Base-by-base conservation (phyloP, 2,329 filamentous ascomycete species). In the Leptographium lundbergii region DNA sequence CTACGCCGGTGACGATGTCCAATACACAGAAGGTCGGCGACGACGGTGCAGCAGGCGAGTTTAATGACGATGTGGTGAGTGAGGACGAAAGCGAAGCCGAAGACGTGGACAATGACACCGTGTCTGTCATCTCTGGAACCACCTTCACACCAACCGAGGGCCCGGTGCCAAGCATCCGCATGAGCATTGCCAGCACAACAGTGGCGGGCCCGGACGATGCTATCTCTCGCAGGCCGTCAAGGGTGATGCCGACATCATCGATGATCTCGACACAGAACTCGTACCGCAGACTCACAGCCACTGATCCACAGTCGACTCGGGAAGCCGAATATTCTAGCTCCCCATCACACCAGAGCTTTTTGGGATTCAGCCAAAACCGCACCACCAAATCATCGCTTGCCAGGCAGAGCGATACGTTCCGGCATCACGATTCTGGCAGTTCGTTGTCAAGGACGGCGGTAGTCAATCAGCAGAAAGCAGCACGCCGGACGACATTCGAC, bases 381-480 rank as follows among this genome's bases (percentile, higher is more conserved):
- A 29, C 14, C 24, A 45, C 42, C 17, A 45, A 45, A 17, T 19
- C 42, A 1, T 45, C 47, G 2, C 24, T 25, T 19, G 11, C 22
- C 11, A 50, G 14, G 14, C 22, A 22, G 17, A 14, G 14, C 48
- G 25, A 51, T 25, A 19, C 48, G 48, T 19, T 29, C 11, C 48
- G 10, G 13, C 24, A 32, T 29, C 47, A 14, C 10, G 45, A 45
- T 9, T 57, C 59, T 6, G 50, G 34, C 10, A n/a, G 25, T 2
- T 57, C 56, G 10, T 13, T 59, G 42, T 56, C 63, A 4, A 70
- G 72, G 45, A 71, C 73, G 13, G 71, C 74, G 64, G 72, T 77
- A 3, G 65, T 76, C 55, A 80, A 78, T 60, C 74, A 76, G 59
- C 73, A 76, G 54, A 72, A 75, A 56, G 70, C 68, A 53, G 66